Conservation (phyloP, 2,329 filamentous ascomycete genomes). For the Acarospora socialis region DNA sequence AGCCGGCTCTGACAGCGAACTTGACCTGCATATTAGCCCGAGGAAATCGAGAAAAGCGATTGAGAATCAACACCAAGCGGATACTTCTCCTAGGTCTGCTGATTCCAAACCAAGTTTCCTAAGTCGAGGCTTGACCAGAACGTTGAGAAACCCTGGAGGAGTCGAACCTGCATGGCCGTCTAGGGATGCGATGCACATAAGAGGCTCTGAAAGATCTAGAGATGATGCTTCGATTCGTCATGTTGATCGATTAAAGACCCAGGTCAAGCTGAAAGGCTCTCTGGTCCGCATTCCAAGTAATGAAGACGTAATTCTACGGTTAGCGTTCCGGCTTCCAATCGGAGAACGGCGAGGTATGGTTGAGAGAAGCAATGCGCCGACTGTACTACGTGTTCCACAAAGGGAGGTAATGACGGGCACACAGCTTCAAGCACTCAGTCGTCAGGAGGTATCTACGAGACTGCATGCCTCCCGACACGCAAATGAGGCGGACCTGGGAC, state of each 20-base stretch:
- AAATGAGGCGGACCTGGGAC: conserved; percentile 25
- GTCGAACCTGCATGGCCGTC: conserved; percentile 59
- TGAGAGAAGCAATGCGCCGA: too few relatives aligned
- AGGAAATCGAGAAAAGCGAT: background rate
- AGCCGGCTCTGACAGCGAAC: background rate
- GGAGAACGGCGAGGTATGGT: too few relatives aligned
- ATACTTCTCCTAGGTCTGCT: conserved; percentile 25
- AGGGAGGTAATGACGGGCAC: too few relatives aligned
- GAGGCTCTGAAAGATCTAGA: conserved; percentile 35
- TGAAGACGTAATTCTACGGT: conserved; percentile 22
- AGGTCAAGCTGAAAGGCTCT: conserved; percentile 26
- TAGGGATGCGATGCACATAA: conserved; percentile 48
- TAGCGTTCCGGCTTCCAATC: too few relatives aligned
- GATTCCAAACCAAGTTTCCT: conserved; percentile 22
- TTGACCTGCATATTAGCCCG: background rate
- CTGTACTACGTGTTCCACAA: too few relatives aligned
- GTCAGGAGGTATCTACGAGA: too few relatives aligned
- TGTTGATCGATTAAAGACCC: conserved; percentile 15
- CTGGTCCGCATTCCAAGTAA: conserved; percentile 20
- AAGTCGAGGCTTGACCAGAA: too few relatives aligned
- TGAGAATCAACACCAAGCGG: background rate
- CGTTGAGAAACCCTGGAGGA: conserved; percentile 55
- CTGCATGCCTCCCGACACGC: conserved; percentile 38
- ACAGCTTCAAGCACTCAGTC: too few relatives aligned
- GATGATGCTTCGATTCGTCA: too few relatives aligned